Conservation (phyloP, 306 rosid genomes). For the Acacia crassicarpa region DNA sequence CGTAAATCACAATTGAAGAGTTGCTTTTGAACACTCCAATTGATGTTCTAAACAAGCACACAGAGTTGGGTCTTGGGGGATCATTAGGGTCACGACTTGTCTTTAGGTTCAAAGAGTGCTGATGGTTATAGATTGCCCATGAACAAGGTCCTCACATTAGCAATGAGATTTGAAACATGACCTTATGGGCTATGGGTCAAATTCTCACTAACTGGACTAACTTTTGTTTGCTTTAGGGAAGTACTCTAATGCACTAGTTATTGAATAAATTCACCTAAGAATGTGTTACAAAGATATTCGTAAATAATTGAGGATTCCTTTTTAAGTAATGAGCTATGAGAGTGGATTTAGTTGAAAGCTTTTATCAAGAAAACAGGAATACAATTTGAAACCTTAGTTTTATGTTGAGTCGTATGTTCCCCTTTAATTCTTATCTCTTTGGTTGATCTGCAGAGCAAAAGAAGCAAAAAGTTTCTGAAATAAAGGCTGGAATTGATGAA, state of each 20-base stretch:
- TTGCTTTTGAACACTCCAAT: too few species aligned
- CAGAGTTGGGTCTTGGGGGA: not conserved
- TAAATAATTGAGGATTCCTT: conserved; percentile 1
- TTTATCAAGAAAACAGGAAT: not conserved
- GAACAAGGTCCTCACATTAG: too few species aligned
- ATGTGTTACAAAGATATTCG: not conserved
- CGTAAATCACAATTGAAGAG: too few species aligned
- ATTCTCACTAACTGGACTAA: not conserved
- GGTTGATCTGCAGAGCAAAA: conserved; percentile 74
- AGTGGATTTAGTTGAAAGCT: conserved; percentile 15
- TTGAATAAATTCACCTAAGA: conserved; percentile 1
- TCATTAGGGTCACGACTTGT: not conserved
- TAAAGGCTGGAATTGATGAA: conserved; percentile 82
- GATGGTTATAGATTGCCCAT: too few species aligned
- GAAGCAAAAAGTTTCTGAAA: conserved; percentile 82
- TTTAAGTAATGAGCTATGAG: conserved; percentile 15
- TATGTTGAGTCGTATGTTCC: conserved; percentile 22
- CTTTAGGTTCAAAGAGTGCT: not conserved
- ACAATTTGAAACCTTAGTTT: not conserved
- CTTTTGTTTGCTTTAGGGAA: not conserved
- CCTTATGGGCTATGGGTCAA: not conserved
- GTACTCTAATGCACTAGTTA: not conserved
- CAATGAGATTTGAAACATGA: too few species aligned
- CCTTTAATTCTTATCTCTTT: not conserved
- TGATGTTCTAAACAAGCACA: too few species aligned